phyloP scores from a whole-genome alignment of 306 rosid species.

The Castanea crenata region DNA sequence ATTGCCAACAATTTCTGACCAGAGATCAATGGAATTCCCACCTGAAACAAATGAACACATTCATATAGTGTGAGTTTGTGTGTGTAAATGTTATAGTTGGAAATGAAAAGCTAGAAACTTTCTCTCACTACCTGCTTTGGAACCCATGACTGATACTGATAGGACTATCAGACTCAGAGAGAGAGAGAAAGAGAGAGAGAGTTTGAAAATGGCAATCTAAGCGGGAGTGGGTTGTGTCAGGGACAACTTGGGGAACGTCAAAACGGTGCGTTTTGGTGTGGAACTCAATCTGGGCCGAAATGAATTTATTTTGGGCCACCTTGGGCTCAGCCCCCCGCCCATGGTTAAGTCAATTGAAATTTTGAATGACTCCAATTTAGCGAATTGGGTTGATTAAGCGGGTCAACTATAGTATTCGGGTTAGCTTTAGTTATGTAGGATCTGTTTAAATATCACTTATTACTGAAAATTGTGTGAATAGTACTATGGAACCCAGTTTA shows the following conservation, averaged over 20 bases:
- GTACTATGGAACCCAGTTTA: too few relatives aligned
- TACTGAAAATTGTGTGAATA: too few relatives aligned
- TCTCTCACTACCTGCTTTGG: constrained; percentile 26
- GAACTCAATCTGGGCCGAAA: not conserved
- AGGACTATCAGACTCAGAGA: not conserved
- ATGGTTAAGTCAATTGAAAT: not conserved
- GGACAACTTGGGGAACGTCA: not conserved
- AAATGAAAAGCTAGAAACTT: not conserved
- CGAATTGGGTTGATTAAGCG: too few relatives aligned
- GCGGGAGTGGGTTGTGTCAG: constrained; percentile 18
- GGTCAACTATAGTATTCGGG: too few relatives aligned
- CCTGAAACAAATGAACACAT: constrained; percentile 17
- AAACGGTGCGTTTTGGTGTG: not conserved
- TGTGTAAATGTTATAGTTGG: not conserved
- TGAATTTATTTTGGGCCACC: not conserved
- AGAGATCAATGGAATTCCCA: constrained; percentile 30
- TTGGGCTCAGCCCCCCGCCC: not conserved
- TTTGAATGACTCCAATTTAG: too few relatives aligned
- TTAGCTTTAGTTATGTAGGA: too few relatives aligned
- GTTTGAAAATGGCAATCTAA: constrained; percentile 14
- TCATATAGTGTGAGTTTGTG: not conserved
- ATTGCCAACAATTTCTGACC: constrained; percentile 54
- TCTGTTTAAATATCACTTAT: too few relatives aligned
- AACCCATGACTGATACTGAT: constrained; percentile 25
- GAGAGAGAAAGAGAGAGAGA: constrained; percentile 11